Percentiles rank a stretch among this genome's conserved stretches.
Conservation (phyloP, 371 early-diverging fungal species). For the Mortierella sp. region DNA sequence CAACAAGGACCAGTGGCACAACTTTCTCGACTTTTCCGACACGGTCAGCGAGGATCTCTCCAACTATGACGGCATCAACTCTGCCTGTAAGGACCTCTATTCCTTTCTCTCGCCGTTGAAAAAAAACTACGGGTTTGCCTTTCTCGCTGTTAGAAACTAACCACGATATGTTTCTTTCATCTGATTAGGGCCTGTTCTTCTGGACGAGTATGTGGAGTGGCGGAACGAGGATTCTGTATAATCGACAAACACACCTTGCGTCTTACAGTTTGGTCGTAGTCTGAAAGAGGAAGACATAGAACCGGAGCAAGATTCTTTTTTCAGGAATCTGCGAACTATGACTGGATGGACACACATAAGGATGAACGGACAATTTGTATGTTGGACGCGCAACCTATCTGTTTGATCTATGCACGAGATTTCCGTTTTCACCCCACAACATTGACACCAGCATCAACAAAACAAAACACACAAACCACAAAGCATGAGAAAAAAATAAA, state of each 20-base stretch:
- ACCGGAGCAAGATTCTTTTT: background rate
- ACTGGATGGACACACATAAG: background rate
- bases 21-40: slow-evolving; percentile 75
- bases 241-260: background rate
- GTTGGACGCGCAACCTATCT: background rate
- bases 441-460: background rate
- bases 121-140: background rate
- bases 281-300: background rate
- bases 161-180: background rate
- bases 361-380: background rate
- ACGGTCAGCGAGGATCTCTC: slow-evolving; percentile 65
- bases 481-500: background rate
- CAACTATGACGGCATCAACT: slow-evolving; percentile 72
- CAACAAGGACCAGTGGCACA: slow-evolving; percentile 82
- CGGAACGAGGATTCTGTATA: slow-evolving; percentile 42
- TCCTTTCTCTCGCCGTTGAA: background rate
- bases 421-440: background rate
- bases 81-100: slow-evolving; percentile 71
- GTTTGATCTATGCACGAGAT: background rate
- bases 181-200: slow-evolving; percentile 71
- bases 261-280: background rate
- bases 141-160: background rate
- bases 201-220: slow-evolving; percentile 81
- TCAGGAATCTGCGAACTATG: background rate
- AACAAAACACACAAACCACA: background rate